Evolutionary conservation across 140 eudicot genomes (phyloP), one percentile per base, ranked within the genome.

Genomic region (Senecio squalidus): DNA sequence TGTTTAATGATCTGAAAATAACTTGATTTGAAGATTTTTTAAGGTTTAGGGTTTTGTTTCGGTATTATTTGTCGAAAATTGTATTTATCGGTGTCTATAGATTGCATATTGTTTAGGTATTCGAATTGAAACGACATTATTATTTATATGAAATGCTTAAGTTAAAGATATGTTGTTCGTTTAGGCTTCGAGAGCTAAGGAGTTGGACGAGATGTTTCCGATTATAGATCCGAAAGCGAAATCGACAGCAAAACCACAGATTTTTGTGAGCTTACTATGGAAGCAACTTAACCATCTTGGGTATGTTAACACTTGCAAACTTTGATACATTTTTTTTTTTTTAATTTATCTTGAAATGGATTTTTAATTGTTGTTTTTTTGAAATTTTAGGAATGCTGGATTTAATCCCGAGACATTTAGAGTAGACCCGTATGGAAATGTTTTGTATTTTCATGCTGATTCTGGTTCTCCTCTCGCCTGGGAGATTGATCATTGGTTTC

Each of bases 401-500:
- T 92, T 92, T 71, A 93, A 92, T 75, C 98, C 98, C 9, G 95
- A 88, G 36, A 75, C 78, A 16, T 87, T 92, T 64, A 84, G 98
- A 56, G 95, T 92, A 5, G 98, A 92, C 66, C 82, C 94, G 17
- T 92, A 84, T 76, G 98, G 98, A 33, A 92, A 92, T 79, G 98
- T 92, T 69, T 79, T 92, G 31, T 84, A 84, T 70, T 79, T 69
- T 44, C 89, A 92, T 73, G 98, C 98, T 45, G 96, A 92, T 73
- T 71, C 92, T 11, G 84, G 89, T 61, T 92, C 98, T 23, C 98
- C 98, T 64, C 89, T 92, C 34, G 92, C 96, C 38, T 92, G 98
- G 98, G 95, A 84, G 17, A 76, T 92, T 47, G 98, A 92, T 71
- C 98, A 92, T 55, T 87, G 93, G 94, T 92, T 92, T 55, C 98